Evolutionary conservation across 2,329 filamentous ascomycete genomes (phyloP).

Genomic region (Aspergillus unguis): DNA sequence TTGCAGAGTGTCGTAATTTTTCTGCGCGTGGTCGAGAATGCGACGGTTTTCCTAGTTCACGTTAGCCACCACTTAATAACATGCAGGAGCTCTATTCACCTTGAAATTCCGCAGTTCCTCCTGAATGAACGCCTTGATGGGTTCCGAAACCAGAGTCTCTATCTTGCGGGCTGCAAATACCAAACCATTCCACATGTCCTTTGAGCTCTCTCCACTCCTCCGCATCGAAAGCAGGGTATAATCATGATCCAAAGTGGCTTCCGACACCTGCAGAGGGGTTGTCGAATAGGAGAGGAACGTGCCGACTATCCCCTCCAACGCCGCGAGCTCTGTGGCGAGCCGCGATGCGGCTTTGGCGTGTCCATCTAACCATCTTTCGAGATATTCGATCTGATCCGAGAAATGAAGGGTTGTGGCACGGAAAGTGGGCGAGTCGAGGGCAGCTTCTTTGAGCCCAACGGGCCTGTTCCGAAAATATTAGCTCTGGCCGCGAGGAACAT

Average conservation of each 20-base stretch:
- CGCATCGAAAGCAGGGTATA: slow-evolving; percentile 86
- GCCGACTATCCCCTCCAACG: slow-evolving; percentile 76
- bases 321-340: slow-evolving; percentile 63
- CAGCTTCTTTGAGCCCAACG: slow-evolving; percentile 87
- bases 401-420: slow-evolving; percentile 84
- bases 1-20: slow-evolving; percentile 76
- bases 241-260: slow-evolving; percentile 88
- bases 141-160: slow-evolving; percentile 74
- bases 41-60: slow-evolving; percentile 62
- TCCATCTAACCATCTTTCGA: slow-evolving; percentile 87
- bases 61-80: slow-evolving; percentile 14
- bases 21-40: slow-evolving; percentile 73
- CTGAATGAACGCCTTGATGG: slow-evolving; percentile 72
- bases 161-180: slow-evolving; percentile 72
- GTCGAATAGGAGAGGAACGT: slow-evolving; percentile 70
- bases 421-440: slow-evolving; percentile 94
- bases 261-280: slow-evolving; percentile 70
- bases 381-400: slow-evolving; percentile 81
- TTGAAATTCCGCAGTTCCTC: slow-evolving; percentile 83
- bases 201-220: slow-evolving; percentile 77
- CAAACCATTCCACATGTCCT: slow-evolving; percentile 81
- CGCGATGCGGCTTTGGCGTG: slow-evolving; percentile 62
- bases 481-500: neutral
- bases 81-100: slow-evolving; percentile 26
- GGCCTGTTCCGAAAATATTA: slow-evolving; percentile 49